phyloP scores from a whole-genome alignment of 2,329 filamentous ascomycete species.

The Fusarium domesticum region DNA sequence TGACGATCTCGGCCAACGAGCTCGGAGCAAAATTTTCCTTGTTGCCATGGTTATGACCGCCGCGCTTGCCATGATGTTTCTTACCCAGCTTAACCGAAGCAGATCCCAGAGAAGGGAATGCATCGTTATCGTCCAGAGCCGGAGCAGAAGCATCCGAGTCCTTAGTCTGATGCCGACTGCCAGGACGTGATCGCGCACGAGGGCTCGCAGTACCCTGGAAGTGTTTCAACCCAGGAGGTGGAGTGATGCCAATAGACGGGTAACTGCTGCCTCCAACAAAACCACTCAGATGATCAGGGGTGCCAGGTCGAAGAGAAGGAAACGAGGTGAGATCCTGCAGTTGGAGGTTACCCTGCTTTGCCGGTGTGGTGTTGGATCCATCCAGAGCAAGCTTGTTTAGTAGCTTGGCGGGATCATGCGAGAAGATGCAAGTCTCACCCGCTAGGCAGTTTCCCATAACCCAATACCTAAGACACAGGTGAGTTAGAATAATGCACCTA shows the following conservation, averaged over 20 bases:
- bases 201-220: constrained; percentile 60
- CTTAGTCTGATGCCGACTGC: constrained; percentile 67
- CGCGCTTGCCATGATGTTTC: constrained; percentile 90
- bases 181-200: constrained; percentile 75
- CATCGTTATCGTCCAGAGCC: constrained; percentile 88
- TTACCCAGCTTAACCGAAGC: constrained; percentile 73
- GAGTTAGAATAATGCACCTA: constrained; percentile 4
- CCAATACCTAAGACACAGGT: constrained; percentile 68
- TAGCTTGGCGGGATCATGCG: constrained; percentile 85
- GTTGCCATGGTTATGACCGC: constrained; percentile 69
- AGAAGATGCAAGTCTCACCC: constrained; percentile 92
- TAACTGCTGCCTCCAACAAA: constrained; percentile 53
- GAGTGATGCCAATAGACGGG: constrained; percentile 53
- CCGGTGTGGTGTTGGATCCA: constrained; percentile 62
- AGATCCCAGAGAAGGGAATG: constrained; percentile 85
- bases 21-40: constrained; percentile 68
- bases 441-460: constrained; percentile 93
- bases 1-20: constrained; percentile 89
- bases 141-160: constrained; percentile 66
- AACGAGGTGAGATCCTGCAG: constrained; percentile 84
- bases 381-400: constrained; percentile 78
- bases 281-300: constrained; percentile 56
- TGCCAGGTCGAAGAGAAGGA: constrained; percentile 65
- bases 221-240: constrained; percentile 68
- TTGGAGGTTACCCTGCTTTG: constrained; percentile 65